A percentile compares a stretch with the other conserved stretches of the same genome.
phyloP scores from a whole-genome alignment of 2,329 filamentous ascomycete genomes.

The Colletotrichum destructivum region DNA sequence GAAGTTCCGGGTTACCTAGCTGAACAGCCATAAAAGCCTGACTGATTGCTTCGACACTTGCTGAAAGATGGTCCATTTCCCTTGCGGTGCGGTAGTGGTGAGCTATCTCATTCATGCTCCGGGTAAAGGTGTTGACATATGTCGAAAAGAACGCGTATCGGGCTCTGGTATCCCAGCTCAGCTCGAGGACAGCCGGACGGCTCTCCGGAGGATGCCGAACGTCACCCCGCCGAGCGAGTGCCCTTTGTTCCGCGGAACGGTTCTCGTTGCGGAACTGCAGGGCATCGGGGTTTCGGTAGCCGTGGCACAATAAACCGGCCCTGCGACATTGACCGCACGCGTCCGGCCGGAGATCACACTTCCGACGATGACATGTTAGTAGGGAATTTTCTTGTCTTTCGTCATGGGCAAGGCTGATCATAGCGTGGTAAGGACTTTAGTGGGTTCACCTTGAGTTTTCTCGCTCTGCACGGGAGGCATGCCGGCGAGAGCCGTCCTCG shows the following conservation, averaged over 20 bases:
- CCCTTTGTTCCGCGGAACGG: constrained; percentile 40
- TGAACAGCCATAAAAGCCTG: constrained; percentile 45
- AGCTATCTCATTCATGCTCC: constrained; percentile 44
- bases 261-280: constrained; percentile 48
- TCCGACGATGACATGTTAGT: not conserved
- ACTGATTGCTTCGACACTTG: constrained; percentile 47
- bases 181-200: constrained; percentile 13
- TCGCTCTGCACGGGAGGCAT: constrained; percentile 46
- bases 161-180: constrained; percentile 43
- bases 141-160: constrained; percentile 46
- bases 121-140: constrained; percentile 45
- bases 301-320: constrained; percentile 46
- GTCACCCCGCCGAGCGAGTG: not conserved
- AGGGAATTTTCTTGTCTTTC: too few species aligned
- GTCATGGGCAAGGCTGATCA: too few species aligned
- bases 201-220: not conserved
- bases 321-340: constrained; percentile 47
- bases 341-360: constrained; percentile 45
- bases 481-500: constrained; percentile 44
- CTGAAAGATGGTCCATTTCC: constrained; percentile 39
- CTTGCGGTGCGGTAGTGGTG: constrained; percentile 38
- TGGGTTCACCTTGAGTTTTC: constrained; percentile 45
- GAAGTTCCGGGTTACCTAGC: constrained; percentile 9
- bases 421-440: too few species aligned
- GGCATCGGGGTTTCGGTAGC: constrained; percentile 46